These are phyloP conservation scores for Phytophthora ramorum DNA, from an alignment of 352 stramenopile genomes.

Conservation along the genomic window DNA sequence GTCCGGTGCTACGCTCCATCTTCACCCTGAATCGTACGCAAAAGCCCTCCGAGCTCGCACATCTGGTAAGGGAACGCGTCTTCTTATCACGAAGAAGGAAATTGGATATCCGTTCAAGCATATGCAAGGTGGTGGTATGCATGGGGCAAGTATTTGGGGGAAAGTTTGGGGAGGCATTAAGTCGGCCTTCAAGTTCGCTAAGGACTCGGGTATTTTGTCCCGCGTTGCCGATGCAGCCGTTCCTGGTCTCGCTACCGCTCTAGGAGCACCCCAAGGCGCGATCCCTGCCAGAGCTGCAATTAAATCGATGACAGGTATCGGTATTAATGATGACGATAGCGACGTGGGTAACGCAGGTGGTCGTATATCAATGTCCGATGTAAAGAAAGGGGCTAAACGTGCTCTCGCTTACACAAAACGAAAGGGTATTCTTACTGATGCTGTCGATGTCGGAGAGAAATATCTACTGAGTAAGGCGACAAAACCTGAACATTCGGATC, in stretches of 20 bases:
- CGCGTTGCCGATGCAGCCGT: background rate
- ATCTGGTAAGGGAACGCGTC: background rate
- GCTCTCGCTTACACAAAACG: conserved; percentile 12
- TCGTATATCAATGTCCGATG: background rate
- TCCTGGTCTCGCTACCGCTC: background rate
- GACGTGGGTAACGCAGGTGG: too few relatives aligned
- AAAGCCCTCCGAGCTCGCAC: background rate
- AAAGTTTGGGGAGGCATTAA: conserved; percentile 16
- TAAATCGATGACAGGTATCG: conserved; percentile 1
- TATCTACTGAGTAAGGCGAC: too few relatives aligned
- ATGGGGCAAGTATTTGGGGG: conserved; percentile 1
- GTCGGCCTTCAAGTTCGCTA: background rate
- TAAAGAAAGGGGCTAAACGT: too few relatives aligned
- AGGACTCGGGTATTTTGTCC: too few relatives aligned
- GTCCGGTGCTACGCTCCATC: background rate
- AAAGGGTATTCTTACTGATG: conserved; percentile 1
- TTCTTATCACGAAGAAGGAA: background rate
- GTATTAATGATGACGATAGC: conserved; percentile 14
- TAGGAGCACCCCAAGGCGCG: background rate
- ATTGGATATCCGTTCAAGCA: conserved; percentile 3
- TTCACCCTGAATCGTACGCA: conserved; percentile 6
- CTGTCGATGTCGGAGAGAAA: too few relatives aligned
- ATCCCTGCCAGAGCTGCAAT: conserved; percentile 6
- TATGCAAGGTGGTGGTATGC: conserved; percentile 3
- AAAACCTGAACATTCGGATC: too few relatives aligned